These are phyloP conservation scores for Voacanga thouarsii DNA, from an alignment of 257 asterid genomes.

Conservation along the genomic window DNA sequence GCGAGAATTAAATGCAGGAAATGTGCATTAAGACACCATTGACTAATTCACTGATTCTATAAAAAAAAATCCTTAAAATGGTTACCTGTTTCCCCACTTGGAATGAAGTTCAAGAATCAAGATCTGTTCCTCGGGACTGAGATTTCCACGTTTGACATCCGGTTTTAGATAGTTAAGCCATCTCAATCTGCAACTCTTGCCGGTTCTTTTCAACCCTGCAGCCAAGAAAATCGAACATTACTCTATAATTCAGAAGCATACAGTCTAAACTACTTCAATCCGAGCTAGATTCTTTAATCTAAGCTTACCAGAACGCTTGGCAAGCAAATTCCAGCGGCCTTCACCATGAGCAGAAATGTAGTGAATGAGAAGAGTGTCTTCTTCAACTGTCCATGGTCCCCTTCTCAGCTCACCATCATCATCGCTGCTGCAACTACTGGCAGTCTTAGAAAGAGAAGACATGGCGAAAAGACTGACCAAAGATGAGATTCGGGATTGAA, in stretches of 20 bases:
- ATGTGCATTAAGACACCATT: neutral
- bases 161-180: slow-evolving; percentile 48
- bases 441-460: slow-evolving; percentile 22
- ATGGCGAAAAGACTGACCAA: neutral
- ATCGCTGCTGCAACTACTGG: slow-evolving; percentile 19
- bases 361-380: slow-evolving; percentile 34
- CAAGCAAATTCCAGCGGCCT: slow-evolving; percentile 42
- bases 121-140: slow-evolving; percentile 32
- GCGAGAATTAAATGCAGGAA: neutral
- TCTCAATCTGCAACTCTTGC: slow-evolving; percentile 44
- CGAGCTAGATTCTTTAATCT: no score
- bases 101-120: slow-evolving; percentile 39
- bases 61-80: no score
- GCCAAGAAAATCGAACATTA: neutral
- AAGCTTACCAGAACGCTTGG: slow-evolving; percentile 29
- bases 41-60: neutral
- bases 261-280: neutral
- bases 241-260: neutral
- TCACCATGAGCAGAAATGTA: slow-evolving; percentile 36
- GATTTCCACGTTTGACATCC: slow-evolving; percentile 42
- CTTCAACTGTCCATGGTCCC: slow-evolving; percentile 45
- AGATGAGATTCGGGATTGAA: neutral
- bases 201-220: slow-evolving; percentile 37
- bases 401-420: slow-evolving; percentile 29
- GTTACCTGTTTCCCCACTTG: slow-evolving; percentile 42